Conservation (phyloP, 768 basidiomycete genomes). For the Tylopilus rubrobrunneus region DNA sequence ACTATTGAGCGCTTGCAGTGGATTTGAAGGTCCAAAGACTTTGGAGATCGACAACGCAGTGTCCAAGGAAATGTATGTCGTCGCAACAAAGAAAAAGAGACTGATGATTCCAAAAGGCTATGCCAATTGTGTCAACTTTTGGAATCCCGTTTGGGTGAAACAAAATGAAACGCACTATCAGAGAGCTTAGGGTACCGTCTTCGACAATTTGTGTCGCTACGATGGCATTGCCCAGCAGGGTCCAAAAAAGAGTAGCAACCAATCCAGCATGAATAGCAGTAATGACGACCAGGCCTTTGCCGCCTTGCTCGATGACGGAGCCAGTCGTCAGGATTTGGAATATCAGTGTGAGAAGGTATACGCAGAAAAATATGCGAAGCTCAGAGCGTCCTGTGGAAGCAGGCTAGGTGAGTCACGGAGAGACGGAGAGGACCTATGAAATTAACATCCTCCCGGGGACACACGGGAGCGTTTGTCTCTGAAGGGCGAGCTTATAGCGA, state of each 20-base stretch:
- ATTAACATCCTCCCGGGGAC: neutral
- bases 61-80: conserved; percentile 84
- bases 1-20: conserved; percentile 53
- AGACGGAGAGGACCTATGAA: neutral
- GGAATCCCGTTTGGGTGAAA: neutral
- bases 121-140: neutral
- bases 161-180: conserved; percentile 48
- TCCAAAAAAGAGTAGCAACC: conserved; percentile 77
- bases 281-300: conserved; percentile 61
- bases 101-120: conserved; percentile 64
- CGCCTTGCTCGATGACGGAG: conserved; percentile 74
- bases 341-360: conserved; percentile 70
- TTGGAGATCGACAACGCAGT: conserved; percentile 63
- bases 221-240: conserved; percentile 68
- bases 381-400: conserved; percentile 58
- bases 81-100: conserved; percentile 60
- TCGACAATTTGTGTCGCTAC: conserved; percentile 90
- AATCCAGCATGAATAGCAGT: conserved; percentile 77
- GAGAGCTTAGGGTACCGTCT: conserved; percentile 73
- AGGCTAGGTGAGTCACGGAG: conserved; percentile 2
- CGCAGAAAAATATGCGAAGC: conserved; percentile 57
- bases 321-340: conserved; percentile 82
- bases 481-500: neutral
- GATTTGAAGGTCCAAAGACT: conserved; percentile 56
- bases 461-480: neutral